Evolutionary conservation across 306 rosid genomes (phyloP), one percentile per base, ranked within the genome.

Genomic region (barrel medic (Medicago truncatula)): DNA sequence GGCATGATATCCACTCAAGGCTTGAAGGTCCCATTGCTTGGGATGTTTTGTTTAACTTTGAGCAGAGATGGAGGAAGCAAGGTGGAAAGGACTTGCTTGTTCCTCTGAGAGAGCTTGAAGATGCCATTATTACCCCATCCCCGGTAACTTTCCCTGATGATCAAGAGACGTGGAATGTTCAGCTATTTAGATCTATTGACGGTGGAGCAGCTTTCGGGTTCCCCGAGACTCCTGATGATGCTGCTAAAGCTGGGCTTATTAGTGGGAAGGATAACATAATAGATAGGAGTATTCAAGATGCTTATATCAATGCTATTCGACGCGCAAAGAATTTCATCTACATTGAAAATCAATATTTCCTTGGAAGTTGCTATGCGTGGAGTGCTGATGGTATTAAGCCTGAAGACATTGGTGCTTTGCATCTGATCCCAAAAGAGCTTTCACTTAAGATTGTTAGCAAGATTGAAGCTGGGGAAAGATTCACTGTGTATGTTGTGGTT

Each of bases 121-220:
- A 81, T 47, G 79, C 72, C 34, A 13, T 87, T n/a, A 85, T 89
- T 59, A 78, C 93, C 5, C 91, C 93, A 15, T 89, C 93, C 5
- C 89, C 93, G 0, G 91, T 85, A 15, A 89, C 80, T 80, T 89
- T 73, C 78, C 81, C 73, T 1, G 85, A 89, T 71, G 93, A 89
- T 71, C 83, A 39, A 1, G 93, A 89, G 20, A 81, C 93, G 3
- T 89, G 93, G 91, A 85, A 87, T 10, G 93, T 89, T 78, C 93
- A 89, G 69, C 72, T 89, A 54, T 89, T 89, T 74, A 71, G 93
- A 73, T 89, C 91, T 0, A 87, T 89, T 16, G 93, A 89, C 41
- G 93, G 91, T 28, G 93, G 93, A 58, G 93, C 93, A 69, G 93
- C 89, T 76, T 89, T 85, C 43, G 91, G 93, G 50, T 89, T 89